A percentile compares a stretch with the other conserved stretches of the same genome.
These are phyloP conservation scores for Nemophila menziesii DNA, from an alignment of 257 asterid genomes.

Conservation along the genomic window DNA sequence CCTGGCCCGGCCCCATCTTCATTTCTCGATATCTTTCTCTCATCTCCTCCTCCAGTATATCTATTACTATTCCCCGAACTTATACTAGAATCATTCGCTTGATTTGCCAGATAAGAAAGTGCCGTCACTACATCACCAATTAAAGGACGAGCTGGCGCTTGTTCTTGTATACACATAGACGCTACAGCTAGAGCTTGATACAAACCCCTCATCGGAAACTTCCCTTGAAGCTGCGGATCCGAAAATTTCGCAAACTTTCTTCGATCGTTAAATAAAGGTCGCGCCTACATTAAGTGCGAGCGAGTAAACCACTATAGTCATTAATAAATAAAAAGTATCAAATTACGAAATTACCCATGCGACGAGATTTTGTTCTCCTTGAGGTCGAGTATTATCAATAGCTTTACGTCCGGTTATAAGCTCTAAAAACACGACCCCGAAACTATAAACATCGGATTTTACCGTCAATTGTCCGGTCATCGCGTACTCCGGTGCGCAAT, in stretches of 20 bases:
- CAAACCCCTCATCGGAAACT: slow-evolving; percentile 76
- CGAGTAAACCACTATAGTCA: too few relatives aligned
- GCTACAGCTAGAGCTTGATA: slow-evolving; percentile 98
- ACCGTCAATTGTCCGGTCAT: slow-evolving; percentile 98
- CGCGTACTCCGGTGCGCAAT: slow-evolving; percentile 98
- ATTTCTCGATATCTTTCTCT: slow-evolving; percentile 37
- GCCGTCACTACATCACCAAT: slow-evolving; percentile 96
- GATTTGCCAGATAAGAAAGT: slow-evolving; percentile 84
- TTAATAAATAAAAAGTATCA: slow-evolving; percentile 1
- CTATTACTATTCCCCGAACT: slow-evolving; percentile 23
- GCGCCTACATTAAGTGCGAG: slow-evolving; percentile 77
- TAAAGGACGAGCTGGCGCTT: slow-evolving; percentile 94
- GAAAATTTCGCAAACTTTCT: slow-evolving; percentile 71
- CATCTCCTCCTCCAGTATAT: slow-evolving; percentile 31
- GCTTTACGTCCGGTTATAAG: slow-evolving; percentile 98
- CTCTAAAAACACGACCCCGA: slow-evolving; percentile 91
- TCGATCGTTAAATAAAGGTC: slow-evolving; percentile 85
- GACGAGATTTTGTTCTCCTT: slow-evolving; percentile 90
- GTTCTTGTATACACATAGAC: slow-evolving; percentile 94
- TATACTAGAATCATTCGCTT: slow-evolving; percentile 46
- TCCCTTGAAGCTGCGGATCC: slow-evolving; percentile 77
- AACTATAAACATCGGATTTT: slow-evolving; percentile 94
- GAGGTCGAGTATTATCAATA: slow-evolving; percentile 69
- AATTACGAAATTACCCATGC: slow-evolving; percentile 50
- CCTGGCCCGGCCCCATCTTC: slow-evolving; percentile 77